A percentile compares a stretch with the other conserved stretches of the same genome.
Conservation (phyloP, 257 asterid species). For the Petrea volubilis region DNA sequence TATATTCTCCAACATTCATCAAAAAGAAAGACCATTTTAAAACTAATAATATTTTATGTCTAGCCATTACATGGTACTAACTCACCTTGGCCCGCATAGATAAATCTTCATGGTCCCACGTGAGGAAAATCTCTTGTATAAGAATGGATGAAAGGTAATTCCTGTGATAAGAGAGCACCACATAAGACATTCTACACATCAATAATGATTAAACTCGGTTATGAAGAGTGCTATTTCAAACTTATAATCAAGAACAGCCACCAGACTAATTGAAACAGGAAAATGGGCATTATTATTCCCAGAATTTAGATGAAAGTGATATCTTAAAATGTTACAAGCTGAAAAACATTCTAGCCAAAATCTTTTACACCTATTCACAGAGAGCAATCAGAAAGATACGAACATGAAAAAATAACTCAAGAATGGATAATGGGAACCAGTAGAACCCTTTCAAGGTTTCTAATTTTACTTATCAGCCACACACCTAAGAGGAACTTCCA, state of each 20-base stretch:
- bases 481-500: neutral
- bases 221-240: constrained; percentile 3
- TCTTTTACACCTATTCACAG: neutral
- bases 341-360: neutral
- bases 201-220: neutral
- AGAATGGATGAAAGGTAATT: constrained; percentile 93
- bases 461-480: neutral
- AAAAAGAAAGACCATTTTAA: constrained; percentile 10
- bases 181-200: constrained; percentile 18
- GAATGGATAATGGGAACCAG: neutral
- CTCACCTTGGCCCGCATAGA: constrained; percentile 94
- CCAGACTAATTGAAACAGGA: constrained; percentile 1
- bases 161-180: constrained; percentile 47
- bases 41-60: constrained; percentile 7
- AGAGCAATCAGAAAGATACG: neutral
- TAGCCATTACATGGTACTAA: constrained; percentile 22
- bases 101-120: constrained; percentile 98
- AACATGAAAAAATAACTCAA: neutral
- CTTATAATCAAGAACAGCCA: neutral
- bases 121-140: constrained; percentile 96
- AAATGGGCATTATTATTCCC: constrained; percentile 5
- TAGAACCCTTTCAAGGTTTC: neutral
- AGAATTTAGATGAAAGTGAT: neutral
- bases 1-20: constrained; percentile 4
- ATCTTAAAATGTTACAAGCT: neutral